Evolutionary conservation across 2,329 filamentous ascomycete genomes (phyloP).

Genomic region (Colletotrichum tabaci): DNA sequence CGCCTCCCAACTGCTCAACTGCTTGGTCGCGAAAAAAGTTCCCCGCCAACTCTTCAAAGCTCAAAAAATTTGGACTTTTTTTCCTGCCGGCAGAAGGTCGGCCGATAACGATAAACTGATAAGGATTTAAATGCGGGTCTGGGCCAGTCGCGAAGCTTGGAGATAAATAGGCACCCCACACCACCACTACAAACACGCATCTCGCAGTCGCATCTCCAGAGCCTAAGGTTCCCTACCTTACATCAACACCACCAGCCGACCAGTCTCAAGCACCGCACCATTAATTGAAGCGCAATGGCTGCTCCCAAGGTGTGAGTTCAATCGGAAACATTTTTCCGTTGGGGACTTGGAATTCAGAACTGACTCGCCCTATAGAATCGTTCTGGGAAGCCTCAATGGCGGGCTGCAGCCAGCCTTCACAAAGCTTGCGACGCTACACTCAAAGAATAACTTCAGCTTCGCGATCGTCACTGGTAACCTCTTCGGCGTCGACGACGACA

Average conservation of each 20-base stretch:
- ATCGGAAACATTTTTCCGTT: neutral
- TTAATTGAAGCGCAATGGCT: constrained; percentile 55
- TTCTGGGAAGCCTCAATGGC: constrained; percentile 87
- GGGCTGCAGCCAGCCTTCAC: constrained; percentile 81
- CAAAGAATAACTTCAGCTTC: constrained; percentile 90
- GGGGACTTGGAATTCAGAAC: neutral
- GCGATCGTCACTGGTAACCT: constrained; percentile 89
- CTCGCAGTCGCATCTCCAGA: constrained; percentile 35
- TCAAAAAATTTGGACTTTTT: constrained; percentile 45
- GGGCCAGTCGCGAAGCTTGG: neutral
- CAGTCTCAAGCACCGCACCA: neutral
- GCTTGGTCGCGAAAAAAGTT: constrained; percentile 40
- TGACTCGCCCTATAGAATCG: constrained; percentile 69
- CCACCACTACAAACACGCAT: constrained; percentile 30
- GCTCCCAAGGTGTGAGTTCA: constrained; percentile 63
- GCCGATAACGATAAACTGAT: constrained; percentile 43
- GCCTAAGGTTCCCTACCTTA: constrained; percentile 19
- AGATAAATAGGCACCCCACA: constrained; percentile 25
- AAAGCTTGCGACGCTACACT: constrained; percentile 85
- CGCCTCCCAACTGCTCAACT: constrained; percentile 43
- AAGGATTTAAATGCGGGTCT: constrained; percentile 19
- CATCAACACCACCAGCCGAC: constrained; percentile 17
- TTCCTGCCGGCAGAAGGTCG: constrained; percentile 36
- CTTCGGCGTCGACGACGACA: constrained; percentile 75
- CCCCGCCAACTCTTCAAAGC: constrained; percentile 34